phyloP scores from a whole-genome alignment of 2,329 filamentous ascomycete species.

The Colletotrichum phormii region DNA sequence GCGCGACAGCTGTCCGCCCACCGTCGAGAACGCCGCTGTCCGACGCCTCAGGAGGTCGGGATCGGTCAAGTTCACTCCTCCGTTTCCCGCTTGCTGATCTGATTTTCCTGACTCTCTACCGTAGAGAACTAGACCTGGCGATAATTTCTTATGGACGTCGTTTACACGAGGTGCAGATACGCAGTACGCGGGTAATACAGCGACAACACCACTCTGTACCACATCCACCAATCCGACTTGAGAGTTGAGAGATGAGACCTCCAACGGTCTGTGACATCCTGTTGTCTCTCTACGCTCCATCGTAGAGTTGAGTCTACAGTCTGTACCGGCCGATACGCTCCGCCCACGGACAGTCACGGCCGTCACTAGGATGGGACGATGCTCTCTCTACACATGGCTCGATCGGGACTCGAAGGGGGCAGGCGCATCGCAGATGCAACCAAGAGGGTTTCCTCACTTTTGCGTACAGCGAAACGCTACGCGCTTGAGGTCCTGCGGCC shows the following conservation, averaged over 20 bases:
- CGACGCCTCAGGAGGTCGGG: conserved; percentile 1
- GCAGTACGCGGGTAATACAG: conserved; percentile 11
- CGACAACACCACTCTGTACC: background rate
- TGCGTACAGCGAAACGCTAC: conserved; percentile 24
- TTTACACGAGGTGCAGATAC: conserved; percentile 22
- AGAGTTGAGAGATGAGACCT: background rate
- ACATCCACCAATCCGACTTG: background rate
- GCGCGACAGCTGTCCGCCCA: conserved; percentile 22
- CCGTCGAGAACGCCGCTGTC: conserved; percentile 8
- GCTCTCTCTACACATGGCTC: background rate
- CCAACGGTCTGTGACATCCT: background rate
- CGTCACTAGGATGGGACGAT: conserved; percentile 18
- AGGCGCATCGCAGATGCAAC: conserved; percentile 17
- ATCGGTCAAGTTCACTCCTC: conserved; percentile 21
- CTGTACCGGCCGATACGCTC: background rate
- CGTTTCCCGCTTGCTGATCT: conserved; percentile 5
- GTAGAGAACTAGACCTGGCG: no score
- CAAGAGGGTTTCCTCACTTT: background rate
- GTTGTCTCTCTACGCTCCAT: background rate
- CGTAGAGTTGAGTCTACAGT: background rate
- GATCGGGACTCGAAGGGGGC: background rate
- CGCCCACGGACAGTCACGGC: conserved; percentile 22
- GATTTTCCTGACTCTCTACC: background rate
- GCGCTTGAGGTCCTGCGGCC: conserved; percentile 26
- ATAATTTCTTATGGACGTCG: background rate